A percentile compares a stretch with the other conserved stretches of the same genome.
phyloP scores from a whole-genome alignment of 2,329 filamentous ascomycete genomes.

The Huntiella decipiens region DNA sequence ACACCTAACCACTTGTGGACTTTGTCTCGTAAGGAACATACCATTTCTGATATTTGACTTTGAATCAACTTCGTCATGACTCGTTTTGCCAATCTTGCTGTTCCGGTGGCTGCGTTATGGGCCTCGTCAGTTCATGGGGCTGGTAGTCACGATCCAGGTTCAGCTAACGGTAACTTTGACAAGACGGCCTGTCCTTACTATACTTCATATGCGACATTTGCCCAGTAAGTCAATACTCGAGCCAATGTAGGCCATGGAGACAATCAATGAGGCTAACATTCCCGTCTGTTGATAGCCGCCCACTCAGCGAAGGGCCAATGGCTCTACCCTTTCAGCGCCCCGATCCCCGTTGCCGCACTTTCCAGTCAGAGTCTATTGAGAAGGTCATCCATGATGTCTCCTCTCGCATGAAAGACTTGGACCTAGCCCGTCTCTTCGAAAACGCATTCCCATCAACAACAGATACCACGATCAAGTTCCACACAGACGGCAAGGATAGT shows the following conservation, averaged over 20 bases:
- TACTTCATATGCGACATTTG: slow-evolving; percentile 20
- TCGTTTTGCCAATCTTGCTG: slow-evolving; percentile 2
- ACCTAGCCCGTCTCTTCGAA: slow-evolving; percentile 81
- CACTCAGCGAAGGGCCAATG: slow-evolving; percentile 62
- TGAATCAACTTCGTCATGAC: neutral
- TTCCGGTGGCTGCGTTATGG: slow-evolving; percentile 3
- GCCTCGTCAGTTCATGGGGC: neutral
- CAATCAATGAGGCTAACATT: too few relatives aligned
- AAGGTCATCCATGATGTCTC: slow-evolving; percentile 71
- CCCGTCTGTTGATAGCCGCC: slow-evolving; percentile 32
- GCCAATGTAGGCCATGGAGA: too few relatives aligned
- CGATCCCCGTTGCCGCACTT: slow-evolving; percentile 64
- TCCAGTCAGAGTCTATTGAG: slow-evolving; percentile 72
- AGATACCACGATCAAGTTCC: slow-evolving; percentile 79
- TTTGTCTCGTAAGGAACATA: too few relatives aligned
- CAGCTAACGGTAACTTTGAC: slow-evolving; percentile 10
- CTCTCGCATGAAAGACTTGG: slow-evolving; percentile 59
- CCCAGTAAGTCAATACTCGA: slow-evolving; percentile 19
- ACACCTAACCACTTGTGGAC: too few relatives aligned
- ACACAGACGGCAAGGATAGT: slow-evolving; percentile 39
- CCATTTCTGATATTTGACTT: too few relatives aligned
- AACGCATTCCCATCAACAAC: slow-evolving; percentile 88
- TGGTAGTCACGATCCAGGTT: neutral
- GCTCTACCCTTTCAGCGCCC: slow-evolving; percentile 75
- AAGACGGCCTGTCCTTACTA: slow-evolving; percentile 23